phyloP scores from a whole-genome alignment of 371 early-diverging fungal species.

The Mucor saturninus region DNA sequence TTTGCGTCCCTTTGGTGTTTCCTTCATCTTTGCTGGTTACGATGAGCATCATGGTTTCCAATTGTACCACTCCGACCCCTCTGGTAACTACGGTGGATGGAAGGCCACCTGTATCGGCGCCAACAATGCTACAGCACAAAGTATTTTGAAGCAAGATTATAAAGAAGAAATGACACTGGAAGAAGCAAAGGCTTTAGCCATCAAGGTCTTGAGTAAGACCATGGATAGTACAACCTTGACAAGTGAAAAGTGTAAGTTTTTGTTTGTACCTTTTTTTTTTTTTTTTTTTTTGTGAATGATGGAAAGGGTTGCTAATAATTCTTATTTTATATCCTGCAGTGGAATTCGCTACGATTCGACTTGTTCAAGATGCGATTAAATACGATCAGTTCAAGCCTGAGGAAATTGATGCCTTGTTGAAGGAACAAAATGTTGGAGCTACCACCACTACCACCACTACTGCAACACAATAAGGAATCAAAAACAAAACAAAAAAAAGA shows the following conservation, averaged over 20 bases:
- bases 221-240: slow-evolving; percentile 92
- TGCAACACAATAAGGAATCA: slow-evolving; percentile 3
- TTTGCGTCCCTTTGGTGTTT: slow-evolving; percentile 99
- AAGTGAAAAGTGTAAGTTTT: slow-evolving; percentile 84
- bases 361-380: slow-evolving; percentile 56
- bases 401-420: slow-evolving; percentile 80
- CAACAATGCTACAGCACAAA: slow-evolving; percentile 90
- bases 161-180: slow-evolving; percentile 87
- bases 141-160: slow-evolving; percentile 94
- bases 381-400: slow-evolving; percentile 72
- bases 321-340: slow-evolving; percentile 43
- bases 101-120: slow-evolving; percentile 98
- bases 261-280: background rate
- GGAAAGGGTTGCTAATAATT: background rate
- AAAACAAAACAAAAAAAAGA: slow-evolving; percentile 13
- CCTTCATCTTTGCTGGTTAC: slow-evolving; percentile 97
- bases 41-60: slow-evolving; percentile 93
- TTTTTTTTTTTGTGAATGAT: background rate
- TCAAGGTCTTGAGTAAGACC: slow-evolving; percentile 94
- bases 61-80: slow-evolving; percentile 98
- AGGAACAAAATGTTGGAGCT: slow-evolving; percentile 66
- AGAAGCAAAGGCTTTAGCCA: slow-evolving; percentile 87
- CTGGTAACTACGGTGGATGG: slow-evolving; percentile 99
- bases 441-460: slow-evolving; percentile 14
- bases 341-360: slow-evolving; percentile 82